Percentiles rank a stretch among this genome's conserved stretches.
phyloP scores from a whole-genome alignment of 2,329 filamentous ascomycete species.

The Trichoderma polysporum region DNA sequence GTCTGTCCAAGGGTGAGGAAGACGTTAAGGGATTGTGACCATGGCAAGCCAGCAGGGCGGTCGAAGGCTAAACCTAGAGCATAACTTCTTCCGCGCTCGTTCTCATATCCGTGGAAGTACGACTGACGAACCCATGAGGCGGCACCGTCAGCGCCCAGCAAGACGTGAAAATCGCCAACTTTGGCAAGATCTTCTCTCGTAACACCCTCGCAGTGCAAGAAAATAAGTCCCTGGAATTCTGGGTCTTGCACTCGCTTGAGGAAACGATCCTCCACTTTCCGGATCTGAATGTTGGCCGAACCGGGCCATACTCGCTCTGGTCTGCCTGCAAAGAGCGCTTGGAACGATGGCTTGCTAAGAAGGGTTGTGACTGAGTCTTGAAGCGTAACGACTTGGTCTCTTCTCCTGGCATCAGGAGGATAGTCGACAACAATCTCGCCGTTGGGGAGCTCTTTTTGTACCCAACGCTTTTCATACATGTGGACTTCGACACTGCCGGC shows the following conservation, averaged over 20 bases:
- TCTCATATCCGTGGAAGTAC: slow-evolving; percentile 37
- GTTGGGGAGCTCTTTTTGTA: slow-evolving; percentile 23
- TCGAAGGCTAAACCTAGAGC: slow-evolving; percentile 38
- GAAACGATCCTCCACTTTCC: slow-evolving; percentile 40
- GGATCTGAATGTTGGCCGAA: slow-evolving; percentile 40
- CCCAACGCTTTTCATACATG: slow-evolving; percentile 38
- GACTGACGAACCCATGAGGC: slow-evolving; percentile 37
- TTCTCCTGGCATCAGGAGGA: slow-evolving; percentile 31
- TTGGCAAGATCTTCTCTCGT: slow-evolving; percentile 32
- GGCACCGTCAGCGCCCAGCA: slow-evolving; percentile 38
- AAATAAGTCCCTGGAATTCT: slow-evolving; percentile 34
- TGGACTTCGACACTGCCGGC: slow-evolving; percentile 34
- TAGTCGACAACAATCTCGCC: slow-evolving; percentile 30
- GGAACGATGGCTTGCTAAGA: slow-evolving; percentile 29
- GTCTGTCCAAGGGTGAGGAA: slow-evolving; percentile 40
- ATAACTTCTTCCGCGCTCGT: slow-evolving; percentile 36
- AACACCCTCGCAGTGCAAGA: slow-evolving; percentile 35
- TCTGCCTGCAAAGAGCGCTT: slow-evolving; percentile 34
- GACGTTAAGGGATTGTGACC: slow-evolving; percentile 38
- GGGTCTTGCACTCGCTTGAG: slow-evolving; percentile 36
- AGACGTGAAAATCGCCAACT: slow-evolving; percentile 38
- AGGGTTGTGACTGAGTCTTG: slow-evolving; percentile 37
- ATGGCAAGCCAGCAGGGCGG: slow-evolving; percentile 34
- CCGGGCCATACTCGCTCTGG: slow-evolving; percentile 39
- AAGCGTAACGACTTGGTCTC: slow-evolving; percentile 39